A percentile compares a stretch with the other conserved stretches of the same genome.
These are phyloP conservation scores for Colletotrichum camelliae DNA, from an alignment of 2,329 filamentous ascomycete species.

Conservation along the genomic window DNA sequence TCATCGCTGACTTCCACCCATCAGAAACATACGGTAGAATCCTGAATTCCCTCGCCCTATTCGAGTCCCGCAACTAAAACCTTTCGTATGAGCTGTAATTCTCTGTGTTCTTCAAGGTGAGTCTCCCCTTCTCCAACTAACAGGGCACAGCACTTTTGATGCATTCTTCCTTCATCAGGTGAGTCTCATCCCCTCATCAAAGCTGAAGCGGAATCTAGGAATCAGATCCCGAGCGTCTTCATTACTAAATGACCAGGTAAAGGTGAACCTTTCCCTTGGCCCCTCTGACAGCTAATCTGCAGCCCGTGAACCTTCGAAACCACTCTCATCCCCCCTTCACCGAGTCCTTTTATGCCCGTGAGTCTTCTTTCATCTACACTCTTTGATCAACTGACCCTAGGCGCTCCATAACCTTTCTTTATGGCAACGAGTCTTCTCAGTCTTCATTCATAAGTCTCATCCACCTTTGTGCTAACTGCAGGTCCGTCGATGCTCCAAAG, in stretches of 20 bases:
- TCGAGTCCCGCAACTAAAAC: background rate
- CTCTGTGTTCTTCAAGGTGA: accelerated
- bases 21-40: background rate
- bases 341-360: background rate
- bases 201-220: background rate
- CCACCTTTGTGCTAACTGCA: background rate
- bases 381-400: background rate
- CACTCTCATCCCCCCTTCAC: background rate
- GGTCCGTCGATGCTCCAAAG: background rate
- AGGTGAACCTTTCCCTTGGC: background rate
- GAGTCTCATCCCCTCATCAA: background rate
- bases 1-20: background rate
- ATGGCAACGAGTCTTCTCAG: background rate
- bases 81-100: background rate
- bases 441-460: background rate
- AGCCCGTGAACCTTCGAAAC: background rate
- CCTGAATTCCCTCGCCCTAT: background rate
- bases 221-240: background rate
- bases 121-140: background rate
- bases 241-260: background rate
- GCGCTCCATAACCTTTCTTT: background rate
- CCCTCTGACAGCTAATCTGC: background rate
- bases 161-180: background rate
- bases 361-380: background rate
- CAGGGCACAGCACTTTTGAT: background rate